phyloP scores from a whole-genome alignment of 768 basidiomycete genomes.

The Cubamyces sp. region DNA sequence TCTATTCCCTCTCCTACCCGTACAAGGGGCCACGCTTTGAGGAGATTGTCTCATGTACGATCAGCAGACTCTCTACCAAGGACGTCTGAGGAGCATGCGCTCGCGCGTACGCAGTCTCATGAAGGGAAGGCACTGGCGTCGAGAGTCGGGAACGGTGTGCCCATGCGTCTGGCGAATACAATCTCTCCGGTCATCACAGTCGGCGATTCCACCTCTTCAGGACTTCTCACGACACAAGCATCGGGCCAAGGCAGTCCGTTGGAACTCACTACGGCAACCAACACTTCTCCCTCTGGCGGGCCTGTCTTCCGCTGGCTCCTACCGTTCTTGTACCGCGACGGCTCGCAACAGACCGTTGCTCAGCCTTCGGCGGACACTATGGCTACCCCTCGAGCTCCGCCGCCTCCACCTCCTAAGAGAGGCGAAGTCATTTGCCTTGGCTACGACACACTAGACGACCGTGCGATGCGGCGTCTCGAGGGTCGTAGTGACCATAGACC shows the following conservation, averaged over 20 bases:
- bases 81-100: conserved; percentile 1
- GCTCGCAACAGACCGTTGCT: conserved; percentile 33
- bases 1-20: conserved; percentile 10
- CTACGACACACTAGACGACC: conserved; percentile 78
- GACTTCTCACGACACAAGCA: neutral
- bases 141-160: conserved; percentile 6
- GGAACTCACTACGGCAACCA: neutral
- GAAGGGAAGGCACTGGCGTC: neutral
- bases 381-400: conserved; percentile 17
- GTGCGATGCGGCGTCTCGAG: conserved; percentile 72
- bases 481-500: conserved; percentile 86
- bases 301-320: conserved; percentile 21
- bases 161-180: conserved; percentile 21
- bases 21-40: neutral
- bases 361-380: conserved; percentile 24
- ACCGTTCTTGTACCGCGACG: conserved; percentile 47
- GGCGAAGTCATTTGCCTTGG: conserved; percentile 76
- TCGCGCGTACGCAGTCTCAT: conserved; percentile 8
- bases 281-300: conserved; percentile 11
- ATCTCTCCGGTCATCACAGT: conserved; percentile 18
- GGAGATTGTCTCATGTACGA: conserved; percentile 8
- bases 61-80: conserved; percentile 21
- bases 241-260: conserved; percentile 1
- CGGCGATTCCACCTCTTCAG: neutral
- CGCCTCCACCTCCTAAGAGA: conserved; percentile 41